A percentile compares a stretch with the other conserved stretches of the same genome.
These are phyloP conservation scores for Iberis amara DNA, from an alignment of 441 rosid species.

Conservation along the genomic window DNA sequence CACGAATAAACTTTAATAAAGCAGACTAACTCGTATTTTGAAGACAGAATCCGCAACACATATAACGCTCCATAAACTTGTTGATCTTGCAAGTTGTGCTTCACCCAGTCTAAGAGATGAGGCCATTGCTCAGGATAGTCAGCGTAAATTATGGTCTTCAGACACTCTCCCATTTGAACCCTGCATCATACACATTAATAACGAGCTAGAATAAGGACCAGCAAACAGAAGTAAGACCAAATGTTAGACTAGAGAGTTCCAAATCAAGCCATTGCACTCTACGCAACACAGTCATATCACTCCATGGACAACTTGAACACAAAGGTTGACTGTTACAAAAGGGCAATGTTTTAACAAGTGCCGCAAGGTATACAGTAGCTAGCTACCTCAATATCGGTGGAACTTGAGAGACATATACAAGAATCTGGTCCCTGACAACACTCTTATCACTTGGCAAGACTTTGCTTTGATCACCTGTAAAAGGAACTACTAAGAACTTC, in stretches of 20 bases:
- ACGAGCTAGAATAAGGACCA: slow-evolving; percentile 16
- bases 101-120: slow-evolving; percentile 78
- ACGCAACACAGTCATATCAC: slow-evolving; percentile 6
- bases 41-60: slow-evolving; percentile 76
- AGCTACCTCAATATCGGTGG: slow-evolving; percentile 81
- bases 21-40: slow-evolving; percentile 85
- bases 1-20: neutral
- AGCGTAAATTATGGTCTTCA: slow-evolving; percentile 85
- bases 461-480: slow-evolving; percentile 67
- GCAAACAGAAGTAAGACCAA: neutral
- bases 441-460: slow-evolving; percentile 64
- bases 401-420: slow-evolving; percentile 67
- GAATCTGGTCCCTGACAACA: slow-evolving; percentile 75
- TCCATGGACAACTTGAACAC: neutral
- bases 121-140: slow-evolving; percentile 99
- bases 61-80: slow-evolving; percentile 83
- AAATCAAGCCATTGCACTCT: slow-evolving; percentile 1
- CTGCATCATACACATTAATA: slow-evolving; percentile 35
- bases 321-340: neutral
- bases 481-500: neutral
- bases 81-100: slow-evolving; percentile 74
- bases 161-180: slow-evolving; percentile 92
- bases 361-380: slow-evolving; percentile 20
- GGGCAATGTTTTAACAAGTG: neutral
- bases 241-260: neutral